Evolutionary conservation across 2,329 filamentous ascomycete genomes (phyloP), one percentile per base, ranked within the genome.

Genomic region (Botrytis aclada): DNA sequence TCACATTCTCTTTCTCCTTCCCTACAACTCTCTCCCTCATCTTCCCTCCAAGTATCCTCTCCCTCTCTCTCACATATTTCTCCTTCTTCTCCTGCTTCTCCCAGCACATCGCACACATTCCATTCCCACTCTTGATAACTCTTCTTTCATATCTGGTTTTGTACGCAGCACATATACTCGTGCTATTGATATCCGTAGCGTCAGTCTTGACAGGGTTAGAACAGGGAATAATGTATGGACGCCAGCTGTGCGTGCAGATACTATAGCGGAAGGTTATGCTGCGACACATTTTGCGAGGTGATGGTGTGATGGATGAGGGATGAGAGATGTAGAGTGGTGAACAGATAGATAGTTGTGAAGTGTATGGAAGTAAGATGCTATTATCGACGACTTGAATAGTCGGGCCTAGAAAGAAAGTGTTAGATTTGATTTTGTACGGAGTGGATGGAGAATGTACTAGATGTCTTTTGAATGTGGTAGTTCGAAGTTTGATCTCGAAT

Each of bases 111-210:
- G 66, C 54, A 45, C 66, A 69, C 25, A 61, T 20, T 22, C 66
- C 66, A 61, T 69, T 69, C n/a, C 66, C 66, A n/a, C 51, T 69
- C 9, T 34, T n/a, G 1, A 69, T 69, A 25, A 60, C 9, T 18
- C 39, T 45, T 10, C 66, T 32, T 22, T 69, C 66, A 9, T 56
- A 56, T n/a, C 1, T 41, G 14, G 32, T 18, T 10, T 32, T 56
- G 4, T 67, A 41, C 6, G 16, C 47, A 1, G 47, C 34, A 56
- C 65, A 67, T 7, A 5, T 20, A 18, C 29, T 18, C 34, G 5
- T 18, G 9, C 0, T 10, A 3, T 22, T 14, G 9, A 41, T n/a
- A 20, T n/a, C 25, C 5, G 65, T 41, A 18, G 14, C 9, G 32
- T 0, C 0, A 4, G 18, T 2, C 14, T 29, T 56, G 1, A 56